Conservation (phyloP, 108 stramenopile genomes). For the Stephanodiscus minutulus region DNA sequence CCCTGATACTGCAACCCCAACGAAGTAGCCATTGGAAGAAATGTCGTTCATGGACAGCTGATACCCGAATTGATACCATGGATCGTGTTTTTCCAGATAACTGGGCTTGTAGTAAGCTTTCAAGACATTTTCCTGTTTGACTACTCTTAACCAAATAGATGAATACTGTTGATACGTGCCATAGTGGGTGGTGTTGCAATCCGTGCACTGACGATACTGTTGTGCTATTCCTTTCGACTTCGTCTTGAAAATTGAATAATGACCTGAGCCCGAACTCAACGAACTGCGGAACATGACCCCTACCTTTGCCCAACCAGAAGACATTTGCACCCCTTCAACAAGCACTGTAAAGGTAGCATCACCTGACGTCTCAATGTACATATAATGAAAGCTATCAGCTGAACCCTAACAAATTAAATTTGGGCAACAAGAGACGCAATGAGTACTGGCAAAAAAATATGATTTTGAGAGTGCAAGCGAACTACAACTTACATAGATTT, state of each 20-base stretch:
- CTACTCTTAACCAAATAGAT: slow-evolving; percentile 33
- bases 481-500: slow-evolving; percentile 16
- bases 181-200: slow-evolving; percentile 9
- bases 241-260: slow-evolving; percentile 19
- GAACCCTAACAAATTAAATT: neutral
- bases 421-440: neutral
- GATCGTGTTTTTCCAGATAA: slow-evolving; percentile 2
- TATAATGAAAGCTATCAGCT: slow-evolving; percentile 40
- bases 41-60: slow-evolving; percentile 21
- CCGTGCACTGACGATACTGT: slow-evolving; percentile 26
- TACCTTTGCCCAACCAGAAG: slow-evolving; percentile 31
- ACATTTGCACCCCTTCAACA: slow-evolving; percentile 16
- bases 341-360: slow-evolving; percentile 33
- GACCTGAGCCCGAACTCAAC: slow-evolving; percentile 9
- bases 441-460: neutral
- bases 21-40: slow-evolving; percentile 26
- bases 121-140: slow-evolving; percentile 35
- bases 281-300: slow-evolving; percentile 39
- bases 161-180: neutral
- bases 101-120: slow-evolving; percentile 30
- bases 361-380: slow-evolving; percentile 46
- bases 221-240: slow-evolving; percentile 15
- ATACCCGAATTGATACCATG: slow-evolving; percentile 37
- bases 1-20: slow-evolving; percentile 25
- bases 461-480: neutral